phyloP scores from a whole-genome alignment of 2,329 filamentous ascomycete species.

The Diplodia mutila region DNA sequence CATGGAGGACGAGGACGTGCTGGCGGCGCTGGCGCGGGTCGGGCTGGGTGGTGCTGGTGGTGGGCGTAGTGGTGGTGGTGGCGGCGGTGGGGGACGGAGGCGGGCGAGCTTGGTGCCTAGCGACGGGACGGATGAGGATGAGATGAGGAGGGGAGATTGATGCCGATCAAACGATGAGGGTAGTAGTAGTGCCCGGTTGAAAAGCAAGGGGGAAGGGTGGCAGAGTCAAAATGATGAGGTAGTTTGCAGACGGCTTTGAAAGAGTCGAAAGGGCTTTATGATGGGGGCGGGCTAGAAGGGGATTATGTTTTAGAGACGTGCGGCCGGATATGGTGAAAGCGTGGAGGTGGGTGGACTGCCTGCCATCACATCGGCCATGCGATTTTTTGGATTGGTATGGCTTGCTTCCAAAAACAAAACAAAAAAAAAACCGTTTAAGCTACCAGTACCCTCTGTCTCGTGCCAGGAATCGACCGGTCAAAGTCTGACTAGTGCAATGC shows the following conservation, averaged over 20 bases:
- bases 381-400: not conserved
- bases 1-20: not conserved
- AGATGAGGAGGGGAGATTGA: not conserved
- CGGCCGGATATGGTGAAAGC: not conserved
- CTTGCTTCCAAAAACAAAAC: not conserved
- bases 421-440: no score
- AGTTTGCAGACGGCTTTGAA: not conserved
- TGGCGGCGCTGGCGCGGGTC: not conserved
- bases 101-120: not conserved
- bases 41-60: not conserved
- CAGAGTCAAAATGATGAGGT: not conserved
- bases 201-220: not conserved
- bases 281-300: not conserved
- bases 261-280: not conserved
- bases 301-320: not conserved
- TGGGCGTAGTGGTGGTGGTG: no score
- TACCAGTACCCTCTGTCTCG: no score
- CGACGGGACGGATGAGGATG: slow-evolving; percentile 3
- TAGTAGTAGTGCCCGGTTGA: no score
- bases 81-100: not conserved
- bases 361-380: not conserved
- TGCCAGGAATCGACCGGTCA: no score
- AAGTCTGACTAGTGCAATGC: no score
- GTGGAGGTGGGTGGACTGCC: not conserved
- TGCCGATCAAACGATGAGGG: no score